Evolutionary conservation across 2,329 filamentous ascomycete genomes (phyloP).

Genomic region (Pestalotiopsis sp.): DNA sequence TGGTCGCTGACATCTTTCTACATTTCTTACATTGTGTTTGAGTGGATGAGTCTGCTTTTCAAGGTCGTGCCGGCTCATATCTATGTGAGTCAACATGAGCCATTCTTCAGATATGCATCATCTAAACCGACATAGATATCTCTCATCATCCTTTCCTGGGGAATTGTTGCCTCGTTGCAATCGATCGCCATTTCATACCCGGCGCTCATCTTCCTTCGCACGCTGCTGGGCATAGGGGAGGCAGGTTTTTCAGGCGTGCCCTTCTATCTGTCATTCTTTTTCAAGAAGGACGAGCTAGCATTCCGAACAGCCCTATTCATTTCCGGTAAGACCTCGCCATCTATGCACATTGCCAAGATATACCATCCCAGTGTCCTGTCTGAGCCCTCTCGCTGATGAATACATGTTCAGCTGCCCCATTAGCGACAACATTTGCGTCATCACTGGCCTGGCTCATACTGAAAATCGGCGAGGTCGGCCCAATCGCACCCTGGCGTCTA

Average conservation of each 20-base stretch:
- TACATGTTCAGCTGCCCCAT: slow-evolving; percentile 65
- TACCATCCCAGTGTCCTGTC: neutral
- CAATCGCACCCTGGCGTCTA: slow-evolving; percentile 82
- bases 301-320: slow-evolving; percentile 86
- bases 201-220: slow-evolving; percentile 56
- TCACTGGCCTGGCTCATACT: slow-evolving; percentile 80
- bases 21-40: slow-evolving; percentile 63
- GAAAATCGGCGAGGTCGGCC: slow-evolving; percentile 63
- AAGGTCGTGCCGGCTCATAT: slow-evolving; percentile 61
- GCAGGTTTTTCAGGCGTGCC: slow-evolving; percentile 68
- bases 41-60: slow-evolving; percentile 69
- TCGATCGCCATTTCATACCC: slow-evolving; percentile 65
- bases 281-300: slow-evolving; percentile 72
- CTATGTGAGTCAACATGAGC: slow-evolving; percentile 41
- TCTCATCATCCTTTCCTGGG: slow-evolving; percentile 75
- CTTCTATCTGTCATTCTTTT: slow-evolving; percentile 68
- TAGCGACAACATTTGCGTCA: slow-evolving; percentile 82
- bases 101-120: neutral
- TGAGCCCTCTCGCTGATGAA: neutral
- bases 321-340: slow-evolving; percentile 52
- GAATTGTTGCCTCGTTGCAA: slow-evolving; percentile 76
- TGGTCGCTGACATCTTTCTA: slow-evolving; percentile 67
- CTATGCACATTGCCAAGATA: neutral
- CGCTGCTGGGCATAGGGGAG: slow-evolving; percentile 64
- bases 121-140: slow-evolving; percentile 19